A percentile compares a stretch with the other conserved stretches of the same genome.
Conservation (phyloP, 352 stramenopile genomes). For the Globisporangium ultimum region DNA sequence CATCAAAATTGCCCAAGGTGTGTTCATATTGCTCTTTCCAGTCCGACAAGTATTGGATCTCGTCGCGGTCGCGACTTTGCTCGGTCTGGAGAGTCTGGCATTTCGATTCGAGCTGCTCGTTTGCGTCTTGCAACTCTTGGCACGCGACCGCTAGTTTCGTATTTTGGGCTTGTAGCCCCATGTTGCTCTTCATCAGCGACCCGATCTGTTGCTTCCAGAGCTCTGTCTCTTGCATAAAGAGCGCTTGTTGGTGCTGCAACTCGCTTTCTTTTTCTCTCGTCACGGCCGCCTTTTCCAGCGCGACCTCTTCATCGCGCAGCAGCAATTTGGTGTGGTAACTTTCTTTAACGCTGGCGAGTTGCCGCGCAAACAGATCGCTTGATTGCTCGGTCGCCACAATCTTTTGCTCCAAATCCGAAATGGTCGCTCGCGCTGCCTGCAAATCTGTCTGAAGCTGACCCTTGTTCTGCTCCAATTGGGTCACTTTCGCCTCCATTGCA, state of each 20-base stretch:
- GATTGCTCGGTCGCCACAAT: slow-evolving; percentile 31
- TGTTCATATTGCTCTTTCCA: slow-evolving; percentile 22
- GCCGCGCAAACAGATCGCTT: slow-evolving; percentile 31
- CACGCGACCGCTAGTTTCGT: slow-evolving; percentile 12
- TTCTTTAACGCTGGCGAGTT: slow-evolving; percentile 43
- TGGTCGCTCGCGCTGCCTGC: slow-evolving; percentile 11
- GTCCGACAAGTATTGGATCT: slow-evolving; percentile 9
- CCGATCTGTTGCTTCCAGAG: slow-evolving; percentile 45
- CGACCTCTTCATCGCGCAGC: slow-evolving; percentile 28
- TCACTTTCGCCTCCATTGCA: slow-evolving; percentile 20
- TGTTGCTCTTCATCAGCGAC: slow-evolving; percentile 33
- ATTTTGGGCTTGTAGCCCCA: slow-evolving; percentile 34
- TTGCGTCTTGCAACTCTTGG: background rate
- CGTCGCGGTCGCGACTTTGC: slow-evolving; percentile 9
- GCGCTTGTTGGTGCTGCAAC: slow-evolving; percentile 28
- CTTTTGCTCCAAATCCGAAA: slow-evolving; percentile 35
- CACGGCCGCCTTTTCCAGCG: slow-evolving; percentile 26
- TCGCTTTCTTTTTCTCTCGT: slow-evolving; percentile 29
- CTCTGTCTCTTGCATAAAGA: slow-evolving; percentile 31
- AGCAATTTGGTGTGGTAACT: slow-evolving; percentile 41
- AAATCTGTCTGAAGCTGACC: slow-evolving; percentile 20
- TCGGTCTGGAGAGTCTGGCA: slow-evolving; percentile 6
- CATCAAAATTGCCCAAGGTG: slow-evolving; percentile 10
- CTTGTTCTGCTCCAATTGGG: slow-evolving; percentile 19
- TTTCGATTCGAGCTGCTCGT: slow-evolving; percentile 13